A percentile compares a stretch with the other conserved stretches of the same genome.
Evolutionary conservation across 768 basidiomycete species (phyloP).

Genomic region (Omphalotus guepiniiformis): DNA sequence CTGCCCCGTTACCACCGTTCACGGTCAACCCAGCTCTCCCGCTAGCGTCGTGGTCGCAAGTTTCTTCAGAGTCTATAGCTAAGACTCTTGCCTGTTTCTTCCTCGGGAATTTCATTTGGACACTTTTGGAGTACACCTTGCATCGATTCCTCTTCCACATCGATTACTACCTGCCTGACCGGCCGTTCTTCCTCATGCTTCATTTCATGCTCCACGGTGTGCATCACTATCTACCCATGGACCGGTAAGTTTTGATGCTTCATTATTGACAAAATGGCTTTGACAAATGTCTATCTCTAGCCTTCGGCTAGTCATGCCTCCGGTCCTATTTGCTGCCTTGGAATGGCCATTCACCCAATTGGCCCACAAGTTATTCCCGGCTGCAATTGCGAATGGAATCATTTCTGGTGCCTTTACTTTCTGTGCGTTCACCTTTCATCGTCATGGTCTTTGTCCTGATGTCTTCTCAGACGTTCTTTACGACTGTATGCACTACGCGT

Average conservation of each 20-base stretch:
- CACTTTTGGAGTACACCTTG: conserved; percentile 85
- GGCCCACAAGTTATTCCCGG: conserved; percentile 77
- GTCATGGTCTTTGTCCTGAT: conserved; percentile 4
- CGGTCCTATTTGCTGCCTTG: conserved; percentile 69
- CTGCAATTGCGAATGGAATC: conserved; percentile 84
- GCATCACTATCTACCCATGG: conserved; percentile 98
- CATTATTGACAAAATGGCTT: neutral
- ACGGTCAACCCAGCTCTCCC: conserved; percentile 52
- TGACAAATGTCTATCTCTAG: conserved; percentile 30
- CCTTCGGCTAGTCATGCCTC: conserved; percentile 96
- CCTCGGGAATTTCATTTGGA: conserved; percentile 89
- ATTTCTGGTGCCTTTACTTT: conserved; percentile 81
- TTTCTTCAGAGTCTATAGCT: conserved; percentile 47
- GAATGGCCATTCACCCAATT: conserved; percentile 86
- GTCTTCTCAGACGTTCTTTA: conserved; percentile 65
- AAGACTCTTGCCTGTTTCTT: conserved; percentile 71
- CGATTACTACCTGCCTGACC: conserved; percentile 83
- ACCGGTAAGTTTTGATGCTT: conserved; percentile 48
- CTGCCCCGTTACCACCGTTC: conserved; percentile 64
- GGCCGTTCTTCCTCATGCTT: conserved; percentile 68
- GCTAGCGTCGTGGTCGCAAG: conserved; percentile 37
- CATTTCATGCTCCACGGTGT: conserved; percentile 95
- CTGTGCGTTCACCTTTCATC: conserved; percentile 41
- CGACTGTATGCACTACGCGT: conserved; percentile 92
- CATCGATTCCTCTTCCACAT: conserved; percentile 98